Base-by-base conservation (phyloP, 768 basidiomycete genomes). In the Leccinum longicurvipes region DNA sequence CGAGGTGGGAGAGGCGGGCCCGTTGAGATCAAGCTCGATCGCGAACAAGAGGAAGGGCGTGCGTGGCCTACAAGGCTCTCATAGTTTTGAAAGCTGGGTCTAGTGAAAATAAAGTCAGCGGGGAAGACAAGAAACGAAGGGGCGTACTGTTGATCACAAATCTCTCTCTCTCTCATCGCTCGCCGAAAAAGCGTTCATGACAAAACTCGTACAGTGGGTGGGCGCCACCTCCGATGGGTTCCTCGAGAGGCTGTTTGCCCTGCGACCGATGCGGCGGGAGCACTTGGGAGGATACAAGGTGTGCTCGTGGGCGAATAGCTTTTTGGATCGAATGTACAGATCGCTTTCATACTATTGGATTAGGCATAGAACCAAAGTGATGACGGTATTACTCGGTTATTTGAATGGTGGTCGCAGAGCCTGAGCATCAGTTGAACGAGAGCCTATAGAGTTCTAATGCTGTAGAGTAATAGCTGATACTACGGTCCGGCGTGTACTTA, bases 231-330 rank as follows among this genome's bases (percentile, higher is more conserved):
- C 89, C 88, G 12, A 85, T 72, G 50, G 80, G 77, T 5, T 88
- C 85, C 57, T 79, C 79, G 12, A 74, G 69, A 10, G 52, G 64
- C 59, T 73, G 75, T 54, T 76, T 77, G 57, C 74, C 69, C 44
- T n/a, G n/a, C n/a, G 67, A 64, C 34, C 73, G 76, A 69, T 98
- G 94, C 6, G 82, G 56, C 7, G 82, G 76, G 4, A 95, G 74
- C 66, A 85, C 58, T 80, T 73, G 8, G 81, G 77, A 1, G 85
- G 77, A 67, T 96, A 99, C 24, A 97, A 69, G 1, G 85, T 82
- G 66, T 98, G 96, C 70, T 99, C 96, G 71, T 99, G 95, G 2
- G 91, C 79, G 69, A 99, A 99, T 34, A 98, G 88, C 64, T 97
- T 97, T 74, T 98, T 94, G 71, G 80, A 80, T 49, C 85, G 80